phyloP scores from a whole-genome alignment of 1,284 basidiomycete species.

The Thecaphora thlaspeos region DNA sequence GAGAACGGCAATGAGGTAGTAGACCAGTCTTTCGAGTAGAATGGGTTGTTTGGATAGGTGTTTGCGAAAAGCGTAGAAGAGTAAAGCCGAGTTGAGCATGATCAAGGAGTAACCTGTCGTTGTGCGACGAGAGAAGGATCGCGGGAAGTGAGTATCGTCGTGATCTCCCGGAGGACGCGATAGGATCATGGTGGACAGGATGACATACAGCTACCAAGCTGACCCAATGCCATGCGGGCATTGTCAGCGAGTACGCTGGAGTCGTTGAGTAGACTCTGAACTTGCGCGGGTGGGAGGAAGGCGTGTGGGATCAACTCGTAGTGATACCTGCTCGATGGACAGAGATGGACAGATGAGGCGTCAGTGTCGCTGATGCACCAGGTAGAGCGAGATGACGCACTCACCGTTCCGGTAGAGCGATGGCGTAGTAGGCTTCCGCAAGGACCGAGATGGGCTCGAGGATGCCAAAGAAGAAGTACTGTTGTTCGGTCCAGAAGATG shows the following conservation, averaged over 20 bases:
- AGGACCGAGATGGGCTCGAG: constrained; percentile 43
- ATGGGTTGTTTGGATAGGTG: constrained; percentile 12
- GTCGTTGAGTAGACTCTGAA: constrained; percentile 13
- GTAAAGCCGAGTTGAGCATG: constrained; percentile 41
- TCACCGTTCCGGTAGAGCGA: constrained; percentile 25
- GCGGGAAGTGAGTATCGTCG: too few species aligned
- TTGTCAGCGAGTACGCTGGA: constrained; percentile 12
- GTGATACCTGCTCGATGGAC: constrained; percentile 23
- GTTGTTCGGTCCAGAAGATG: background rate
- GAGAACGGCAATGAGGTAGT: constrained; percentile 38
- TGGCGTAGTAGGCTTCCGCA: constrained; percentile 34
- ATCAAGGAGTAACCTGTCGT: constrained; percentile 37
- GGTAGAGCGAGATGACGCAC: background rate
- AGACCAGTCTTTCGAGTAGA: constrained; percentile 21
- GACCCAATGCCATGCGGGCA: constrained; percentile 37
- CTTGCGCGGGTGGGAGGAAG: constrained; percentile 15
- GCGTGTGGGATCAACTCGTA: constrained; percentile 35
- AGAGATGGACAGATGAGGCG: background rate
- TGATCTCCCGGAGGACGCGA: too few species aligned
- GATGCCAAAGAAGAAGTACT: constrained; percentile 49
- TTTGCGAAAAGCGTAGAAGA: constrained; percentile 34
- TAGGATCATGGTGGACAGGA: too few species aligned
- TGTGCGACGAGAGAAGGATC: too few species aligned
- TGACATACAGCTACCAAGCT: constrained; percentile 40
- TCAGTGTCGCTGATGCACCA: background rate